Base-by-base conservation (phyloP, 306 rosid species). In the Argentina anserina region DNA sequence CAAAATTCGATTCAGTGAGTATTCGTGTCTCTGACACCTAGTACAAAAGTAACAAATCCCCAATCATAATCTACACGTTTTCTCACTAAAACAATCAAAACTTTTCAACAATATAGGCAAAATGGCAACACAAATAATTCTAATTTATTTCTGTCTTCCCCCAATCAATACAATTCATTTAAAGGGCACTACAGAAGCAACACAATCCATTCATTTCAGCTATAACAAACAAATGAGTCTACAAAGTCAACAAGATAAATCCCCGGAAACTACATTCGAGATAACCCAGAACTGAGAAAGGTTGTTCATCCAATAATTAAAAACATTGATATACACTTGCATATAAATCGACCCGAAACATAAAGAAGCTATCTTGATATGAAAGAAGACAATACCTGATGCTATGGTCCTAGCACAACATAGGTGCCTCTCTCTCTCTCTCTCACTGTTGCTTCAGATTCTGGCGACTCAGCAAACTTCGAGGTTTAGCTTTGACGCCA, bases 121-220 rank as follows among this genome's bases (percentile, higher is more conserved):
- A 59, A 84, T 90, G 12, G 33, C 31, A 55, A 55, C 61, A 25
- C 34, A 55, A 50, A 20, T n/a, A 50, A 55, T 15, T 3, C 61
- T 9, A 2, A 10, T 55, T 55, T 55, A 17, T 33, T 21, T 33
- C 58, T 50, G 8, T 28, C 55, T 20, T 47, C 9, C 11, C 1
- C 13, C 3, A 42, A 42, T 42, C 20, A 10, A 12, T 43, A 43
- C 49, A 33, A 33, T 5, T 43, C 2, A 2, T 12, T 13, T 12
- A 43, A 43, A 43, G 18, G 11, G 49, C 49, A 43, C 43, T 6
- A 43, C 3, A 4, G 49, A 4, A 47, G 53, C 53, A 47, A 47
- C 20, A 49, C 25, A 49, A 49, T 49, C 31, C 4, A 55, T 55
- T 23, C 61, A 55, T 5, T 55, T 25, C 17, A 55, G 17, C 61